Evolutionary conservation across 1,139 yeast species (phyloP).

Genomic region (Scheffersomyces illinoinensis): DNA sequence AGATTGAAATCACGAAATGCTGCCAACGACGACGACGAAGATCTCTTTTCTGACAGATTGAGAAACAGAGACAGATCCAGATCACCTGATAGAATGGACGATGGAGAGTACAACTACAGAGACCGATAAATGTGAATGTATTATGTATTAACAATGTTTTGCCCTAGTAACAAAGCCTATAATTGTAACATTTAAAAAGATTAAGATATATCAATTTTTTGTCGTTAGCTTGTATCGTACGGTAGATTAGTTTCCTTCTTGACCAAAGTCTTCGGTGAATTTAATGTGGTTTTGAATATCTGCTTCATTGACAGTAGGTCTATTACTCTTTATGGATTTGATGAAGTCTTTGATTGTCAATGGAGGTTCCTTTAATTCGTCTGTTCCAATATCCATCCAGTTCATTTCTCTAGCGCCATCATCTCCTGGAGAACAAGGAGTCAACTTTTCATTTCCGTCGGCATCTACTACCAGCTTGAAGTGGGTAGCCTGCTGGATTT

Average conservation of each 20-base stretch:
- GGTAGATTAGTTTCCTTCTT: constrained; percentile 73
- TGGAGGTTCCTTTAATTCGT: constrained; percentile 86
- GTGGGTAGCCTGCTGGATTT: constrained; percentile 95
- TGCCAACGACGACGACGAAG: constrained; percentile 1
- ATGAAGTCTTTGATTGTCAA: constrained; percentile 89
- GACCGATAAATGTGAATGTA: neutral
- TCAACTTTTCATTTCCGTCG: constrained; percentile 49
- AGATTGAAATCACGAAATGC: constrained; percentile 12
- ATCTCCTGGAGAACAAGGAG: constrained; percentile 98
- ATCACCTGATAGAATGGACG: constrained; percentile 15
- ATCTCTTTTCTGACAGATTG: constrained; percentile 11
- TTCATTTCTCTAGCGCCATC: constrained; percentile 80
- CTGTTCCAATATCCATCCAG: constrained; percentile 91
- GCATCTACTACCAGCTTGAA: constrained; percentile 59
- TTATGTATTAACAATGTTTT: neutral
- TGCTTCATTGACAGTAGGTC: constrained; percentile 89
- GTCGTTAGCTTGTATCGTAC: neutral
- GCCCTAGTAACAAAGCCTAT: neutral
- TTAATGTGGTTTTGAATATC: constrained; percentile 83
- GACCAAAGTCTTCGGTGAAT: constrained; percentile 94
- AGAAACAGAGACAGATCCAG: constrained; percentile 15
- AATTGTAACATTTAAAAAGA: neutral
- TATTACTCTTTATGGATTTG: constrained; percentile 84
- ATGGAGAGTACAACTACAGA: neutral
- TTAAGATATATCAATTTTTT: neutral